Evolutionary conservation across 73 alveolate species (phyloP), one percentile per base, ranked within the genome.

Genomic region (Paramecium biaurelia): DNA sequence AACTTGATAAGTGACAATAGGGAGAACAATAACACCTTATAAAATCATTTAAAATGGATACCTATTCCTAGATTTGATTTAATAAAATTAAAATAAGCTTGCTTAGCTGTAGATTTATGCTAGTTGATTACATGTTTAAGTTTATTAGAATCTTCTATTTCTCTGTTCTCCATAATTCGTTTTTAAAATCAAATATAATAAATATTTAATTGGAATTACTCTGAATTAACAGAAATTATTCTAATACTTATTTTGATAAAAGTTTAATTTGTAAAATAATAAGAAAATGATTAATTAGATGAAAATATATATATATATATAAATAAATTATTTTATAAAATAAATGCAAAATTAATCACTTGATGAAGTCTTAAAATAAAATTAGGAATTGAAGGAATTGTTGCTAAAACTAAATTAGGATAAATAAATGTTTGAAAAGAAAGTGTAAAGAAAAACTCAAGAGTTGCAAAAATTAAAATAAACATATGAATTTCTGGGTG

Each of bases 61-160:
- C 90, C 74, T 12, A 79, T 43, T 79, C 90, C 90, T 10, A 79
- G 7, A 41, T 30, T 79, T 12, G 90, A 43, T 47, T 43, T 79
- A 7, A 45, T 23, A 41, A 79, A 79, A 45, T 79, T 79, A 34
- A 79, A 79, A 45, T 42, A 79, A 45, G 90, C 90, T 18, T 79
- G 74, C 4, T 9, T 32, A 5, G 86, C 57, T 32, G 86, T 72
- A 72, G 86, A 72, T 37, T 38, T 32, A 72, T 72, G 67, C n/a
- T 26, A 12, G 26, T 63, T 30, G 8, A 14, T 32, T 32, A 5
- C 2, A 30, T 11, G 18, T 23, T 26, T 30, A 24, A 30, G 49
- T 32, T 63, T 63, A 24, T 15, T 26, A 23, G 45, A 30, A 30
- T 63, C 84, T 14, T 63, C 84, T 26, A 26, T 30, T 10, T 63